These are phyloP conservation scores for Fennellomyces sp. DNA, from an alignment of 371 early-diverging fungal genomes.

Conservation along the genomic window DNA sequence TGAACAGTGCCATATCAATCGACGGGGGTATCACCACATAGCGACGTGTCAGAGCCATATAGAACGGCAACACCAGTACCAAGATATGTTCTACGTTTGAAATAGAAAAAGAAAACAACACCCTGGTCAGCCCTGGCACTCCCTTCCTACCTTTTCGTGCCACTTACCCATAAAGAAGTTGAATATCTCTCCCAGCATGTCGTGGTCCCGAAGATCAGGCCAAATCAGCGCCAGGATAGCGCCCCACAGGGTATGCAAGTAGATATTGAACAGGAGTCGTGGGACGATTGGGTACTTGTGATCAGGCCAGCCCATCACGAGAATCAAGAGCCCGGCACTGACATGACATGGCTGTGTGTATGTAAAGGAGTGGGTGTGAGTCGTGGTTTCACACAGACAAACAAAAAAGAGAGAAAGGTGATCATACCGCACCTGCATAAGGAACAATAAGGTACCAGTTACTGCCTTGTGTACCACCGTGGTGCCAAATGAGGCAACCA, in stretches of 20 bases:
- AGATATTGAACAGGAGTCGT: conserved; percentile 56
- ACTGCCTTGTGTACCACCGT: conserved; percentile 51
- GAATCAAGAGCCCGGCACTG: conserved; percentile 50
- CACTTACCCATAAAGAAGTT: conserved; percentile 62
- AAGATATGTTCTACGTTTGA: conserved; percentile 62
- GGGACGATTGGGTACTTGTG: conserved; percentile 36
- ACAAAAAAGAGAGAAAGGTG: neutral
- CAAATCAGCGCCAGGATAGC: conserved; percentile 50
- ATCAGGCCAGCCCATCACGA: conserved; percentile 54
- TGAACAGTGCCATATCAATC: conserved; percentile 50
- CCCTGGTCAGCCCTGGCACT: no score
- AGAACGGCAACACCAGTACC: conserved; percentile 51
- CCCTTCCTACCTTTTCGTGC: no score
- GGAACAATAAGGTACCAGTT: conserved; percentile 45
- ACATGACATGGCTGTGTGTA: conserved; percentile 60
- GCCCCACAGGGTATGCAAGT: conserved; percentile 61
- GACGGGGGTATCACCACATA: conserved; percentile 51
- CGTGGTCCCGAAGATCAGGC: conserved; percentile 60
- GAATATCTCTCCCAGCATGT: conserved; percentile 55
- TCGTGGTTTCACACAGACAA: neutral
- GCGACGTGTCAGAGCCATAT: conserved; percentile 52
- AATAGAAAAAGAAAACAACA: no score
- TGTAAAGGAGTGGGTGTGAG: no score
- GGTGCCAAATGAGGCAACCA: conserved; percentile 41
- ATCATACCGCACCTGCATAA: conserved; percentile 45